Percentiles rank a stretch among this genome's conserved stretches.
phyloP scores from a whole-genome alignment of 768 basidiomycete genomes.

The Megacollybia marginata region DNA sequence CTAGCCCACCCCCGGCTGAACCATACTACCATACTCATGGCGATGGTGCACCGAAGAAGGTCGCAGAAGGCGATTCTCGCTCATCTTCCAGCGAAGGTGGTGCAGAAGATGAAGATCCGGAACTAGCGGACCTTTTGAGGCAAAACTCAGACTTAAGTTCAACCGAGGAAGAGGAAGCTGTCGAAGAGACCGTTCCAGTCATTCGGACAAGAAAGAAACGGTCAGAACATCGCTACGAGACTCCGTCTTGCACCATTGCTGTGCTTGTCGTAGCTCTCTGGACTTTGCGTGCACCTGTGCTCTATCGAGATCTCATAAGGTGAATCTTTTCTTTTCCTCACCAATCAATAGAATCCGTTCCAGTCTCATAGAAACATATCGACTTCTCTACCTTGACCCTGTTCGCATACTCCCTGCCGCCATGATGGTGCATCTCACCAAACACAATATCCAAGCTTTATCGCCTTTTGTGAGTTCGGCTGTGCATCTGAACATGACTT shows the following conservation, averaged over 20 bases:
- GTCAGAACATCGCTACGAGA: constrained; percentile 24
- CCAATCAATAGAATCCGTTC: constrained; percentile 1
- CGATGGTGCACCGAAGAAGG: constrained; percentile 4
- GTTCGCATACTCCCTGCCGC: constrained; percentile 50
- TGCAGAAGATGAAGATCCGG: constrained; percentile 23
- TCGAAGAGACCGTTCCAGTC: constrained; percentile 6
- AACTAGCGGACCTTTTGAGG: constrained; percentile 33
- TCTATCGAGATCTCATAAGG: constrained; percentile 72
- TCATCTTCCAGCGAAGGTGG: constrained; percentile 16
- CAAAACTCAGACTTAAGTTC: constrained; percentile 36
- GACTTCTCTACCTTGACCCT: constrained; percentile 77
- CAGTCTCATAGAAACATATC: constrained; percentile 68
- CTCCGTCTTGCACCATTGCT: constrained; percentile 45
- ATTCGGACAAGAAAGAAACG: constrained; percentile 5
- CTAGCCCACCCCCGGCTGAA: constrained; percentile 53
- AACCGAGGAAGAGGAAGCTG: constrained; percentile 25
- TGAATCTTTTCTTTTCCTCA: constrained; percentile 24
- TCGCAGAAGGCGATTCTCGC: constrained; percentile 9
- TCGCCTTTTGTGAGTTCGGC: constrained; percentile 56
- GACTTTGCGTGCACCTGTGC: constrained; percentile 69
- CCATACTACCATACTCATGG: constrained; percentile 43
- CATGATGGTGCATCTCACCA: constrained; percentile 67
- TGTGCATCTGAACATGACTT: constrained; percentile 1
- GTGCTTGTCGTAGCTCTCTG: constrained; percentile 72
- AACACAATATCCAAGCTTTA: constrained; percentile 56